Percentiles rank a stretch among this genome's conserved stretches.
These are phyloP conservation scores for Wallacemonas sp. DNA, from an alignment of 208 protist genomes.

Conservation along the genomic window DNA sequence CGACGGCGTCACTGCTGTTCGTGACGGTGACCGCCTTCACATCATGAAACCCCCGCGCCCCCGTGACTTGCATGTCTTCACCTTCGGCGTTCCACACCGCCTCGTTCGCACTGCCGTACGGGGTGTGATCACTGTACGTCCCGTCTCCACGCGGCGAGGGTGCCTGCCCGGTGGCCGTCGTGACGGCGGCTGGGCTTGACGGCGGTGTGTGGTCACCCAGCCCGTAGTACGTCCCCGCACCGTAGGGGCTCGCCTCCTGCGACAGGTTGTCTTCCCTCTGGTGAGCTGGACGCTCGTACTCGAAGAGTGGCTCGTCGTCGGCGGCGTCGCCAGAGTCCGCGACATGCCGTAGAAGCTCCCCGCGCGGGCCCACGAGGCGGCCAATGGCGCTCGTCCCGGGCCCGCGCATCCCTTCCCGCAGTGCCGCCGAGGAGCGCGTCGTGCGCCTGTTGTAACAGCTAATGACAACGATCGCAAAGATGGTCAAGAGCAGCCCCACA, in stretches of 20 bases:
- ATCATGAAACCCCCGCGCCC: neutral
- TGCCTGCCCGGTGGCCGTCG: neutral
- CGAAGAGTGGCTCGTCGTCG: neutral
- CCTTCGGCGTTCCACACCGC: neutral
- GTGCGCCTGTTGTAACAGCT: neutral
- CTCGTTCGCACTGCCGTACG: neutral
- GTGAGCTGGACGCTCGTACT: neutral
- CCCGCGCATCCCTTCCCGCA: neutral
- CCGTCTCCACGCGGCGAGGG: neutral
- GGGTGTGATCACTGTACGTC: neutral
- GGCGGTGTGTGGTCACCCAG: too few species aligned
- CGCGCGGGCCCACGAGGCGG: neutral
- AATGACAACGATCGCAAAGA: neutral
- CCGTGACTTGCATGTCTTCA: neutral
- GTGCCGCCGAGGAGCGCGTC: too few species aligned
- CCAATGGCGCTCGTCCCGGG: neutral
- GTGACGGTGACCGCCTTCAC: too few species aligned
- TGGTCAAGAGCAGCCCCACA: too few species aligned
- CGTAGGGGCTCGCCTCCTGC: neutral
- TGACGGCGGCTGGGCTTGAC: neutral
- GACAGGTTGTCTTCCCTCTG: neutral
- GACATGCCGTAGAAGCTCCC: neutral
- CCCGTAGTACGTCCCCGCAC: neutral
- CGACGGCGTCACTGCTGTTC: too few species aligned
- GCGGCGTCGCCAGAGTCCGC: neutral